Evolutionary conservation across 176 grass and related monocot genomes (phyloP).

Genomic region (Avena eriantha): DNA sequence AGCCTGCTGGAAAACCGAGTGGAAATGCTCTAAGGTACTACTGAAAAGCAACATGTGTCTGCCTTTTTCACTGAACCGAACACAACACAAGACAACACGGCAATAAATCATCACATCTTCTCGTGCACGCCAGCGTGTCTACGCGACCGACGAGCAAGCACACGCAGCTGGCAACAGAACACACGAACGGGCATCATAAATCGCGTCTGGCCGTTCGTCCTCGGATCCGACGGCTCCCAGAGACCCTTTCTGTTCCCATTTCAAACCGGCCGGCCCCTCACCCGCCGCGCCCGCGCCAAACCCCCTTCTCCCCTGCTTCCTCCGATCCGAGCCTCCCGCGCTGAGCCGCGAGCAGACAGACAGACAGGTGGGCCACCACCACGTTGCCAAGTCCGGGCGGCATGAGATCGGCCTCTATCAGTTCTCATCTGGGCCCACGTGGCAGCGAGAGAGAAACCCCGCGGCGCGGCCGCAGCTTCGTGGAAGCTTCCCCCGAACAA

Average conservation of each 20-base stretch:
- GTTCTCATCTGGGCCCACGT: conserved; percentile 2
- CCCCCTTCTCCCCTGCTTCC: neutral
- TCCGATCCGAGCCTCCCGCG: neutral
- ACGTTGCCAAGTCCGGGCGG: neutral
- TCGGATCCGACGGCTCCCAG: neutral
- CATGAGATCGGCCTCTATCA: neutral
- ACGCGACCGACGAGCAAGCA: neutral
- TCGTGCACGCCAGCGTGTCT: neutral
- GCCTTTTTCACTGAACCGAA: neutral
- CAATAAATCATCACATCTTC: neutral
- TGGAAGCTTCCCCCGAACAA: conserved; percentile 46
- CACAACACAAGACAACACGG: neutral
- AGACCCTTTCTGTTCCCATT: neutral
- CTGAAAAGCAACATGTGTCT: neutral
- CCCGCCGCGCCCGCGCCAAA: conserved; percentile 50
- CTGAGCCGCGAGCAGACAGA: neutral
- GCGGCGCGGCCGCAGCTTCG: conserved; percentile 34
- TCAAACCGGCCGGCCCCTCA: conserved; percentile 26
- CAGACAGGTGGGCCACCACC: conserved; percentile 37
- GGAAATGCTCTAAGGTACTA: too few relatives aligned
- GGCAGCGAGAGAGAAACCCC: conserved; percentile 21
- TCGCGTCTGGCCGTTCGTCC: neutral
- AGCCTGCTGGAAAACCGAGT: too few relatives aligned
- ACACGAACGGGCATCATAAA: neutral
- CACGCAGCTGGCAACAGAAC: neutral